Base-by-base conservation (phyloP, 495 filamentous ascomycete species). In the Penicillium steckii region DNA sequence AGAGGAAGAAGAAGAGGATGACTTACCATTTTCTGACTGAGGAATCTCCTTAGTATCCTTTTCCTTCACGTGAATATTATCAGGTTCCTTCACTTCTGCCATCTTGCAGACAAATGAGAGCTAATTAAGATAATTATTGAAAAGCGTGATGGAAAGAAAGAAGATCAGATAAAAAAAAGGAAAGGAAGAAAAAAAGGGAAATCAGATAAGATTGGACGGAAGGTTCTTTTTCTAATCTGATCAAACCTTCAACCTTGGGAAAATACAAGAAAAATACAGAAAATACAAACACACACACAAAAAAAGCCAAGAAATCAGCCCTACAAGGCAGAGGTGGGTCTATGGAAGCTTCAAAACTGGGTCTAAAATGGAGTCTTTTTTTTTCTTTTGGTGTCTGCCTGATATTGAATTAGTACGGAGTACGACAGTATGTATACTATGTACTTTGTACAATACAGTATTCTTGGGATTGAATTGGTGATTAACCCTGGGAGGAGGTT, bases 181-280 rank as follows among this genome's bases (percentile, higher is more conserved):
- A 15, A 30, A 26, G 43, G 24, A 45, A 29, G n/a, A 50, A 25
- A 37, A 38, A 25, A 38, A 49, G 38, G 7, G 33, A 15, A 40
- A 60, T 60, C 53, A 57, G 57, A 60, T 60, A 57, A 50, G 46
- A 60, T 60, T n/a, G n/a, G n/a, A n/a, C n/a, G 18, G 33, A 13
- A 15, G 15, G 4, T 22, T 43, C 40, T 43, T 22, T 43, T 17
- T 4, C 12, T 27, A 26, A 45, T 18, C 33, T 37, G 33, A 37
- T 18, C n/a, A n/a, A n/a, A n/a, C n/a, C n/a, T n/a, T n/a, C n/a
- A n/a, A n/a, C n/a, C n/a, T n/a, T n/a, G n/a, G n/a, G n/a, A n/a
- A n/a, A n/a, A n/a, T n/a, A n/a, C n/a, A n/a, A n/a, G n/a, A n/a
- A n/a, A n/a, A n/a, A n/a, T n/a, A n/a, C n/a, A n/a, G n/a, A 15